Conservation (phyloP, 1,284 basidiomycete genomes). For the Heterobasidion annosum region DNA sequence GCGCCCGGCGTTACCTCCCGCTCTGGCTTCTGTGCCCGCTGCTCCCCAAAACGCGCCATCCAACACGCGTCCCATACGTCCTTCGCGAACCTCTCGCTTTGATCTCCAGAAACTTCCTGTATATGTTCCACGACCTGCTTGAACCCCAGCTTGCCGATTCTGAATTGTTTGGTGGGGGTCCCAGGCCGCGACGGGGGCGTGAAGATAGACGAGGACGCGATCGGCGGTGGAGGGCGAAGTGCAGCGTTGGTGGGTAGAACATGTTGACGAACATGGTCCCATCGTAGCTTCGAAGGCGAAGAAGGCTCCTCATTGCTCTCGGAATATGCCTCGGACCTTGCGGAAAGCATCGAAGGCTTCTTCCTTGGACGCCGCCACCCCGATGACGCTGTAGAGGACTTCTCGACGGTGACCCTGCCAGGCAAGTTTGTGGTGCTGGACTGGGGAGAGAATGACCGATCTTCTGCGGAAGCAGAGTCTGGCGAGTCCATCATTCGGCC, state of each 20-base stretch:
- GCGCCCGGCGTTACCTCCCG: conserved; percentile 26
- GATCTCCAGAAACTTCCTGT: conserved; percentile 34
- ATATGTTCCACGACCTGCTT: conserved; percentile 54
- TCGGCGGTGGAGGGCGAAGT: conserved; percentile 14
- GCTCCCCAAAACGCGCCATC: conserved; percentile 31
- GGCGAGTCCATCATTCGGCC: background rate
- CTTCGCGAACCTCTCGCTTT: conserved; percentile 34
- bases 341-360: conserved; percentile 11
- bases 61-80: conserved; percentile 45
- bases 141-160: conserved; percentile 43
- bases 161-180: conserved; percentile 39
- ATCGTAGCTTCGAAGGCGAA: conserved; percentile 35
- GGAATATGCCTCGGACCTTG: conserved; percentile 1
- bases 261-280: conserved; percentile 44
- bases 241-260: conserved; percentile 29
- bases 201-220: conserved; percentile 14
- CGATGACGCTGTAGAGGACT: background rate
- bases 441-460: background rate
- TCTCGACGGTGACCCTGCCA: background rate
- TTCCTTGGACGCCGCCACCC: conserved; percentile 5
- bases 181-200: conserved; percentile 20
- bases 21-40: conserved; percentile 19
- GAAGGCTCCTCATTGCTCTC: conserved; percentile 13
- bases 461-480: background rate
- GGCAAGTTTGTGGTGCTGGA: background rate